phyloP scores from a whole-genome alignment of 495 filamentous ascomycete species.

The Lichenothelia convexa region DNA sequence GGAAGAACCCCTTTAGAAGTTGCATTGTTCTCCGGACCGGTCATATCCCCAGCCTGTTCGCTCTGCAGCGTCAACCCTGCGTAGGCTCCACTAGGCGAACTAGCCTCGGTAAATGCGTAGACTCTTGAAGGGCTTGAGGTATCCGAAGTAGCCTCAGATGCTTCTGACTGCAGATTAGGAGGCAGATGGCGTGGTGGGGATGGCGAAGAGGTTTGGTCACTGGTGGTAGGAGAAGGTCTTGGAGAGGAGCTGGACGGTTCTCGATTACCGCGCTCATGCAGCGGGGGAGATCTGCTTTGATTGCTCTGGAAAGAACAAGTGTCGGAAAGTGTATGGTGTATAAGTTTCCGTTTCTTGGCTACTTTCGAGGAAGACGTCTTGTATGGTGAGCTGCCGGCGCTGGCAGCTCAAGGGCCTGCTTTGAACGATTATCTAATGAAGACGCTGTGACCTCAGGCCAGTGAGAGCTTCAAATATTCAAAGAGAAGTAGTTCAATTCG shows the following conservation, averaged over 20 bases:
- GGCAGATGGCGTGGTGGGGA: slow-evolving; percentile 37
- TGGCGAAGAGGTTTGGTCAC: slow-evolving; percentile 17
- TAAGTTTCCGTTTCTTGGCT: slow-evolving; percentile 85
- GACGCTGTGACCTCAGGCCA: too few relatives aligned
- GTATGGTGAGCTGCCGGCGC: too few relatives aligned
- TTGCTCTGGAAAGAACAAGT: too few relatives aligned
- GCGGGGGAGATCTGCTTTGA: too few relatives aligned
- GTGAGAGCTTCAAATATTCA: too few relatives aligned
- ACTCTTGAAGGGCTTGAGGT: slow-evolving; percentile 12
- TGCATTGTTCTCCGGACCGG: slow-evolving; percentile 4
- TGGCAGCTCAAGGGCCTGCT: too few relatives aligned
- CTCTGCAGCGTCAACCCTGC: slow-evolving; percentile 46
- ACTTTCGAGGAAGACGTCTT: too few relatives aligned
- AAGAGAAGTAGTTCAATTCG: too few relatives aligned
- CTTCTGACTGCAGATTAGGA: slow-evolving; percentile 42
- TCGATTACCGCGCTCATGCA: too few relatives aligned
- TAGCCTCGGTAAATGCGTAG: slow-evolving; percentile 33
- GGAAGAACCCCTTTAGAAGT: too few relatives aligned
- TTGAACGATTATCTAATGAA: too few relatives aligned
- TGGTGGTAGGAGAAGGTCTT: slow-evolving; percentile 12
- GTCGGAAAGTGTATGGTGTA: too few relatives aligned
- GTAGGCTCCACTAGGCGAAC: slow-evolving; percentile 56
- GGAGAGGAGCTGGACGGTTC: slow-evolving; percentile 7
- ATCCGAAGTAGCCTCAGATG: slow-evolving; percentile 24
- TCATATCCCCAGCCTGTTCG: slow-evolving; percentile 7